Evolutionary conservation across 495 filamentous ascomycete genomes (phyloP).

Genomic region (Polyplosphaeria fusca): DNA sequence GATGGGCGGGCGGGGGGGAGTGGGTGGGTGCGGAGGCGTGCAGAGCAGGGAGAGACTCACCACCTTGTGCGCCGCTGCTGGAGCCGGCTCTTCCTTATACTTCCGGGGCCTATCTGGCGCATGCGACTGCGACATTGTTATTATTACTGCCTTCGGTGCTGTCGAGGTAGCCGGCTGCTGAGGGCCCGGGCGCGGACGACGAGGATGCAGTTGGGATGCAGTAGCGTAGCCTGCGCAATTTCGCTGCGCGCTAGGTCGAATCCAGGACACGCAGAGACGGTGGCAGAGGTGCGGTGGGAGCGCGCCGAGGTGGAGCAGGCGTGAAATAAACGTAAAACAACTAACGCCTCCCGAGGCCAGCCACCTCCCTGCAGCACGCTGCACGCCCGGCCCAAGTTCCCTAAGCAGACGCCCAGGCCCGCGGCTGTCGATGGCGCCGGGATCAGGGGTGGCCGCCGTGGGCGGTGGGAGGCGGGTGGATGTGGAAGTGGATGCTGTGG

Average conservation of each 20-base stretch:
- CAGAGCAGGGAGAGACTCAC: slow-evolving; percentile 37
- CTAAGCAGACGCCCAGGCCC: slow-evolving; percentile 3
- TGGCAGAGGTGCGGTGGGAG: background rate
- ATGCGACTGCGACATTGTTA: slow-evolving; percentile 40
- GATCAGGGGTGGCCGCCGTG: slow-evolving; percentile 3
- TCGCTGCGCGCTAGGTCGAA: slow-evolving; percentile 7
- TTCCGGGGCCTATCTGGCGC: slow-evolving; percentile 35
- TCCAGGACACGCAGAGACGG: background rate
- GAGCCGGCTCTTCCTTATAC: slow-evolving; percentile 43
- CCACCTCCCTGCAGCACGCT: slow-evolving; percentile 21
- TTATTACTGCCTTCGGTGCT: slow-evolving; percentile 29
- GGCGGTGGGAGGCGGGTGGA: background rate
- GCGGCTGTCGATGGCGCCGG: slow-evolving; percentile 17
- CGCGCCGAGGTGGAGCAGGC: slow-evolving; percentile 16
- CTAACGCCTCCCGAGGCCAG: slow-evolving; percentile 27
- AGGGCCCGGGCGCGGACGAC: slow-evolving; percentile 24
- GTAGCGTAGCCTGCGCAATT: slow-evolving; percentile 32
- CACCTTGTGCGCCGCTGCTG: slow-evolving; percentile 37
- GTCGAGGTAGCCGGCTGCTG: slow-evolving; percentile 13
- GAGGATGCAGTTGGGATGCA: slow-evolving; percentile 23
- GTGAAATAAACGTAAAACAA: slow-evolving; percentile 34
- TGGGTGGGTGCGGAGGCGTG: background rate
- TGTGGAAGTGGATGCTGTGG: background rate
- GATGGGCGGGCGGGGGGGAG: background rate
- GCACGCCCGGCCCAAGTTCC: slow-evolving; percentile 17